A percentile compares a stretch with the other conserved stretches of the same genome.
Conservation (phyloP, 345 rosid species). For the Sonneratia caseolaris region DNA sequence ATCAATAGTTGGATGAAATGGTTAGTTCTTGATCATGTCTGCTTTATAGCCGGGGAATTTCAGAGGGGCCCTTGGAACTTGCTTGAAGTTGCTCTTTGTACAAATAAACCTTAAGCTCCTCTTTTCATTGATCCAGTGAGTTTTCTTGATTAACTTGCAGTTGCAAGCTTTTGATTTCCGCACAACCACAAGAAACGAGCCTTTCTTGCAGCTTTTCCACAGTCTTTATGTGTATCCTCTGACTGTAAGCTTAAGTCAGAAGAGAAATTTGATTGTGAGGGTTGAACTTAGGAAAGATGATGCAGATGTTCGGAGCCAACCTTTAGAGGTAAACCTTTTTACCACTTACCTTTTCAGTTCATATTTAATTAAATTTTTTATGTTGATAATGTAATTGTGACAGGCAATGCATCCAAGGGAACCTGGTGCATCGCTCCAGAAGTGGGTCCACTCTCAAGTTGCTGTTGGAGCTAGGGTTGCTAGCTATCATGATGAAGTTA, state of each 20-base stretch:
- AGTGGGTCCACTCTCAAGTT: constrained; percentile 87
- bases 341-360: too few species aligned
- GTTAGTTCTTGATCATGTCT: too few species aligned
- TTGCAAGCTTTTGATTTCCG: constrained; percentile 96
- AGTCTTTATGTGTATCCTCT: constrained; percentile 86
- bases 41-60: too few species aligned
- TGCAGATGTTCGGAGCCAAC: constrained; percentile 75
- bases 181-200: constrained; percentile 84
- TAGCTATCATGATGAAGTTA: constrained; percentile 86
- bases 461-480: constrained; percentile 81
- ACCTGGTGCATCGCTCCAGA: constrained; percentile 57
- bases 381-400: constrained; percentile 14
- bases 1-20: too few species aligned
- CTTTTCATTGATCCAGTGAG: not conserved
- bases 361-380: not conserved
- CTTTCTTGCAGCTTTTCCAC: constrained; percentile 94
- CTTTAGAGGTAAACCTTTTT: constrained; percentile 59
- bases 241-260: constrained; percentile 79
- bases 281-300: constrained; percentile 95
- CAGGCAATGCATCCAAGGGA: constrained; percentile 90
- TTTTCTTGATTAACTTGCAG: constrained; percentile 25
- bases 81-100: not conserved
- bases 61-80: not conserved
- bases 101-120: not conserved
- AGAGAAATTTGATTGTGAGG: constrained; percentile 77